Base-by-base conservation (phyloP, 352 stramenopile genomes). In the Globisporangium spinosum region DNA sequence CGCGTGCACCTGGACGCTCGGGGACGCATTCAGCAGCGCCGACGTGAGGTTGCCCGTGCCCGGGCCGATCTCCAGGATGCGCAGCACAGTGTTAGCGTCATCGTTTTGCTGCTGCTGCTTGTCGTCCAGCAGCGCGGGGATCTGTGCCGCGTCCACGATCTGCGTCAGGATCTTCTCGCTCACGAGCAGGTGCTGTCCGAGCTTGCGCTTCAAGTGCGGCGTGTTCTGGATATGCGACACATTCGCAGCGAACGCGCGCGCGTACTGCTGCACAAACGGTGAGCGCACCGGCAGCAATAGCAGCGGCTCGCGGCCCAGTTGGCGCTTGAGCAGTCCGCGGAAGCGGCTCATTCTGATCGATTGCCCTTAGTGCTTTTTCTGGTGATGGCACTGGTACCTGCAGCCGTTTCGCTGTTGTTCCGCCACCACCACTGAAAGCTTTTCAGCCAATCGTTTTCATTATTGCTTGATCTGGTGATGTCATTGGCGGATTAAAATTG, bases 11-110 rank as follows among this genome's bases (percentile, higher is more conserved):
- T 80, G 74, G 32, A 95, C 71, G 1, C 72, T 70, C 1, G 80
- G 73, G 8, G 75, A 72, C 13, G 77, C 57, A 34, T 76, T 66
- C 40, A 96, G 75, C 64, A 96, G 62, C 32, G 83, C 77, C n/a
- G 88, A 86, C 68, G 89, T 96, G 51, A 96, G 75, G 62, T 96
- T 96, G 58, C 89, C 89, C 7, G 87, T 96, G 17, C 89, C 89
- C 0, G 89, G 87, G 13, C 89, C 89, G 59, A 96, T 90, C 70
- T 96, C 89, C 27, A 96, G 78, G 40, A 96, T 80, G n/a, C 76
- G 80, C 49, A 89, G 65, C 20, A 62, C 49, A 1, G 61, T 13
- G 7, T 70, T 10, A 4, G 10, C 32, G n/a, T 3, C 65, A 40
- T 29, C 62, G 13, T 32, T 54, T 38, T 55, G 29, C 2, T 22